These are phyloP conservation scores for Dryadomyces quercivorus DNA, from an alignment of 2,329 filamentous ascomycete species.

Conservation along the genomic window DNA sequence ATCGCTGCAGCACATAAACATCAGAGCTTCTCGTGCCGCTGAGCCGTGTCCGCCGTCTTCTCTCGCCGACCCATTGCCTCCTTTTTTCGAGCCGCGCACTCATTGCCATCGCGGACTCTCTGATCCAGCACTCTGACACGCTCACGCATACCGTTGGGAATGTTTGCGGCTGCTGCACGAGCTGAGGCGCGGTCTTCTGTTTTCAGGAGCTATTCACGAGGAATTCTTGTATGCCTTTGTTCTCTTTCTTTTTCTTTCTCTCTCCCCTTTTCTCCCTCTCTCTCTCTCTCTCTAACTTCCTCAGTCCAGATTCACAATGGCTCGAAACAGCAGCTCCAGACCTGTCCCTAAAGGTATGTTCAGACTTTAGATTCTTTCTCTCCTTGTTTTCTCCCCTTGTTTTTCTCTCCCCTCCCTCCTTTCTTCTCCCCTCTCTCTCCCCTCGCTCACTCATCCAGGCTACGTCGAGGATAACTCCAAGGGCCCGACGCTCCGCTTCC, in stretches of 20 bases:
- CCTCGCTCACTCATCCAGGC: slow-evolving; percentile 33
- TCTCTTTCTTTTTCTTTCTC: slow-evolving; percentile 3
- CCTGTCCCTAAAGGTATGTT: slow-evolving; percentile 11
- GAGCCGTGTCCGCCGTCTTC: background rate
- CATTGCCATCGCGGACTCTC: background rate
- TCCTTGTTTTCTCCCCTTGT: slow-evolving; percentile 25
- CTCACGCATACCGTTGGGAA: slow-evolving; percentile 12
- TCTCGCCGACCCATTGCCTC: background rate
- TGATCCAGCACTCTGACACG: background rate
- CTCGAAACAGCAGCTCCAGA: slow-evolving; percentile 43
- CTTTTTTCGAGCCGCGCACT: background rate
- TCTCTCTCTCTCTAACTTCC: background rate
- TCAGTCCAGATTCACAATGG: slow-evolving; percentile 29
- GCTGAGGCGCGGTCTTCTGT: slow-evolving; percentile 23
- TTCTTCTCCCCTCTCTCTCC: slow-evolving; percentile 22
- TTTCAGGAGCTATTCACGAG: slow-evolving; percentile 13
- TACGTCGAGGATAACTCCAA: slow-evolving; percentile 72
- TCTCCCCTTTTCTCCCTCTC: background rate
- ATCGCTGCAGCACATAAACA: background rate
- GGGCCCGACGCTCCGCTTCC: slow-evolving; percentile 71
- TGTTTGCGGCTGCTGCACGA: slow-evolving; percentile 24
- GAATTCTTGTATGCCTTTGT: slow-evolving; percentile 5
- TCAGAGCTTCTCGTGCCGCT: no score
- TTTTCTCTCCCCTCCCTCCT: slow-evolving; percentile 25
- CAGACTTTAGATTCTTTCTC: slow-evolving; percentile 31